Evolutionary conservation across 768 basidiomycete genomes (phyloP).

Genomic region (Boletus rubroflammeus): DNA sequence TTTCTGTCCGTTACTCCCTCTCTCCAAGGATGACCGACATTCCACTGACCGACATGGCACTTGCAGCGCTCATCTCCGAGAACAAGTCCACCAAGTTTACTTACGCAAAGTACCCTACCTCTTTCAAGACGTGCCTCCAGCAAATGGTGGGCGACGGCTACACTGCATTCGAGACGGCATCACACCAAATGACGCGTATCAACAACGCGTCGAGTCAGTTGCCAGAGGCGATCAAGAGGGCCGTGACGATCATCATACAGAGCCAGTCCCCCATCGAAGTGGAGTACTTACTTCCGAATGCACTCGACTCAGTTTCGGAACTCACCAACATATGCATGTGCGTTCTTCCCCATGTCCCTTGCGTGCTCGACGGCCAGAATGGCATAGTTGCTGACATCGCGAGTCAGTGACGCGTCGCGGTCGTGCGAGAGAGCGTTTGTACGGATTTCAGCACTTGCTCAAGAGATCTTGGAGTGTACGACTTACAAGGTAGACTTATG

Average conservation of each 20-base stretch:
- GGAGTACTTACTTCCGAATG: conserved; percentile 14
- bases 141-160: conserved; percentile 23
- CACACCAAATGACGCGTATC: conserved; percentile 20
- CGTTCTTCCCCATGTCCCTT: neutral
- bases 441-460: conserved; percentile 14
- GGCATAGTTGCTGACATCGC: neutral
- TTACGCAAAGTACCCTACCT: conserved; percentile 17
- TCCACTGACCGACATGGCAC: neutral
- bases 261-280: conserved; percentile 8
- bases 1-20: conserved; percentile 9
- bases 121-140: conserved; percentile 21
- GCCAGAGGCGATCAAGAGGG: conserved; percentile 16
- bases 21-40: neutral
- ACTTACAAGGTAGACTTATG: conserved; percentile 11
- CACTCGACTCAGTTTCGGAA: conserved; percentile 19
- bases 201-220: conserved; percentile 18
- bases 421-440: conserved; percentile 15
- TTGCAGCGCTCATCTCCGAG: conserved; percentile 10
- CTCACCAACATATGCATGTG: conserved; percentile 18
- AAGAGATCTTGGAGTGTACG: conserved; percentile 20
- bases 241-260: conserved; percentile 13
- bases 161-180: conserved; percentile 19
- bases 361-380: neutral
- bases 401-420: conserved; percentile 12
- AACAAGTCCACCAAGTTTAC: conserved; percentile 6